A percentile compares a stretch with the other conserved stretches of the same genome.
Conservation (phyloP, 2,329 filamentous ascomycete genomes). For the Colletotrichum trifolii region DNA sequence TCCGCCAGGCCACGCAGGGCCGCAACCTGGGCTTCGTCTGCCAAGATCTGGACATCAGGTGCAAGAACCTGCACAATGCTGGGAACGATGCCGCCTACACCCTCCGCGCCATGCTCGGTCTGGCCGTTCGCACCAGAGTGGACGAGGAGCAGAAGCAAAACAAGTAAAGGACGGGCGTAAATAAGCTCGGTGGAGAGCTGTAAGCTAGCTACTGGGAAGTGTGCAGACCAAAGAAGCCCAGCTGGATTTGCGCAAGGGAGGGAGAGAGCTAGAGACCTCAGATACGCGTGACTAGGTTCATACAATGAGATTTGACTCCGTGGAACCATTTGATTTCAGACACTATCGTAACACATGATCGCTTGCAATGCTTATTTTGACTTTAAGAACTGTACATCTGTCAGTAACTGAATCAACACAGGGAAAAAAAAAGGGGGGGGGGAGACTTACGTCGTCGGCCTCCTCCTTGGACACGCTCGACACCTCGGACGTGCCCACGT, state of each 20-base stretch:
- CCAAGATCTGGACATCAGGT: slow-evolving; percentile 37
- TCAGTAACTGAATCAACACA: slow-evolving; percentile 2
- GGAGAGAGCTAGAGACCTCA: too few species aligned
- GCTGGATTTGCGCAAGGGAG: too few species aligned
- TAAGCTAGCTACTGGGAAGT: too few species aligned
- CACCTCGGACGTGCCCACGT: slow-evolving; percentile 68
- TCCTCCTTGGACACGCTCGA: slow-evolving; percentile 77
- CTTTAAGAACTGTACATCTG: slow-evolving; percentile 21
- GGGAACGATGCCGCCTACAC: slow-evolving; percentile 38
- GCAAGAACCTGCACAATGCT: slow-evolving; percentile 37
- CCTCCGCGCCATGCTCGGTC: slow-evolving; percentile 38
- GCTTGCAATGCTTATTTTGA: slow-evolving; percentile 19
- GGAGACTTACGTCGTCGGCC: slow-evolving; percentile 66
- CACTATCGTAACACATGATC: slow-evolving; percentile 3
- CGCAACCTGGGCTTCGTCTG: slow-evolving; percentile 72
- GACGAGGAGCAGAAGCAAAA: background rate
- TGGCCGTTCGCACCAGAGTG: slow-evolving; percentile 39
- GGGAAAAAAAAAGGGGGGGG: background rate
- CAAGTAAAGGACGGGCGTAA: background rate
- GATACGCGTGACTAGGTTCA: too few species aligned
- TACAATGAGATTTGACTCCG: too few species aligned
- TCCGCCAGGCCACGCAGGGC: slow-evolving; percentile 63
- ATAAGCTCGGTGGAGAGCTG: background rate
- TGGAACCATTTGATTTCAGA: too few species aligned
- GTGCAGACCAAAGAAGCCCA: too few species aligned